phyloP scores from a whole-genome alignment of 371 early-diverging fungal species.

The Mucor sp. region DNA sequence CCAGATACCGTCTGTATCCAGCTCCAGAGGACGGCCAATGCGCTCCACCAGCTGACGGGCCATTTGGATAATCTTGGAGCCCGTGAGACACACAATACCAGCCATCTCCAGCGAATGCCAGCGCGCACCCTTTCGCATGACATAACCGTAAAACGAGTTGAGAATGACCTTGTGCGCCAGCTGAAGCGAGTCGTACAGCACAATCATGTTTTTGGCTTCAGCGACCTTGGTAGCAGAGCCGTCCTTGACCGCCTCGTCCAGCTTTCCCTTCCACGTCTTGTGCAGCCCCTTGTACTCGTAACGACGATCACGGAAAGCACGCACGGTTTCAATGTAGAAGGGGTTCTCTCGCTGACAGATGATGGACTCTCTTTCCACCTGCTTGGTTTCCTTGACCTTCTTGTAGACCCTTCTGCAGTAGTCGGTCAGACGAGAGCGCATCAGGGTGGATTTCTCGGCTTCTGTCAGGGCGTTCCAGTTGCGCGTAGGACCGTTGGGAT shows the following conservation, averaged over 20 bases:
- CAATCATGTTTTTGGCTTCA: constrained; percentile 92
- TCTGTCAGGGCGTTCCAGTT: constrained; percentile 72
- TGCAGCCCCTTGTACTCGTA: constrained; percentile 97
- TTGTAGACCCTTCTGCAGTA: constrained; percentile 94
- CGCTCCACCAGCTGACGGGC: constrained; percentile 94
- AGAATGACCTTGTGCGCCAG: constrained; percentile 99
- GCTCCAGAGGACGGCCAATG: constrained; percentile 96
- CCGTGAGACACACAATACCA: constrained; percentile 98
- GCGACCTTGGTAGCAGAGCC: constrained; percentile 78
- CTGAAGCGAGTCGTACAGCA: constrained; percentile 97
- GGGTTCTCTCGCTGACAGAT: constrained; percentile 99
- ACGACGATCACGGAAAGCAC: constrained; percentile 97
- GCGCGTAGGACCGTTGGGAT: constrained; percentile 50
- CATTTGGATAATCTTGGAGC: constrained; percentile 97
- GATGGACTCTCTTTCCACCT: constrained; percentile 82
- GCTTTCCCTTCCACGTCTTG: constrained; percentile 88
- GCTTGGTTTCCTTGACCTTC: constrained; percentile 78
- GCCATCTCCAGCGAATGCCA: constrained; percentile 99
- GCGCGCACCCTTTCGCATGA: constrained; percentile 99
- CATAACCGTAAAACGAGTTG: constrained; percentile 99
- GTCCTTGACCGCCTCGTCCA: constrained; percentile 67
- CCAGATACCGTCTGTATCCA: constrained; percentile 99
- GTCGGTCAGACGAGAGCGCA: constrained; percentile 85
- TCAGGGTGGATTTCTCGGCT: constrained; percentile 68
- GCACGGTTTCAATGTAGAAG: constrained; percentile 98